phyloP scores from a whole-genome alignment of 306 rosid species.

The Trifolium dubium region DNA sequence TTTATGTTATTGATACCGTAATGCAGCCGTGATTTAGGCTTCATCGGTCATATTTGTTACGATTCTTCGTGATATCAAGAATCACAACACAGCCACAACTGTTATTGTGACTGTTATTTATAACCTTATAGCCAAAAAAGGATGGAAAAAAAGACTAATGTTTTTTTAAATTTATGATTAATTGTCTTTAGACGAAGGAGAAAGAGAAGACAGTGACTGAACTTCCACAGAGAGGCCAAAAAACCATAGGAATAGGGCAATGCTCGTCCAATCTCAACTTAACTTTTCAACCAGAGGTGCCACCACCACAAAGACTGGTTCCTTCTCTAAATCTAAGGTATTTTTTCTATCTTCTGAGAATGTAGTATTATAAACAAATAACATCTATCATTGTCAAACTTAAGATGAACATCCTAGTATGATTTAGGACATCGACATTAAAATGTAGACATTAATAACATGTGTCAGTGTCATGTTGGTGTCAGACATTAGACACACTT shows the following conservation, averaged over 20 bases:
- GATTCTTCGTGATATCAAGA: no score
- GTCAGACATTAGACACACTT: no score
- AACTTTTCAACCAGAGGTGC: conserved; percentile 40
- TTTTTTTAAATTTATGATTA: conserved; percentile 5
- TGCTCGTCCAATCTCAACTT: conserved; percentile 49
- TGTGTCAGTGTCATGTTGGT: no score
- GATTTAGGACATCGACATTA: not conserved
- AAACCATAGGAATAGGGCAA: conserved; percentile 41
- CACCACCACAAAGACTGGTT: conserved; percentile 36
- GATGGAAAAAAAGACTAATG: not conserved
- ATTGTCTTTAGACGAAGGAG: conserved; percentile 57
- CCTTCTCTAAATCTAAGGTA: conserved; percentile 66
- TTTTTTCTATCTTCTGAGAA: conserved; percentile 25
- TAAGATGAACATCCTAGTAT: not conserved
- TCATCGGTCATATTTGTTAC: no score
- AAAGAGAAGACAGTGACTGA: conserved; percentile 48
- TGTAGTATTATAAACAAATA: not conserved
- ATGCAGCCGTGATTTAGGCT: no score
- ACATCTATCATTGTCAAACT: no score
- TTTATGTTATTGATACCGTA: no score
- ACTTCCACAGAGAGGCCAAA: conserved; percentile 37
- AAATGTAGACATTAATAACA: no score
- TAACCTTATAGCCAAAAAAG: not conserved
- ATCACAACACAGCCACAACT: no score
- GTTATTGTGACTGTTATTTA: not conserved